Percentiles rank a stretch among this genome's conserved stretches.
Conservation (phyloP, 2,329 filamentous ascomycete genomes). For the Didymella exigua region DNA sequence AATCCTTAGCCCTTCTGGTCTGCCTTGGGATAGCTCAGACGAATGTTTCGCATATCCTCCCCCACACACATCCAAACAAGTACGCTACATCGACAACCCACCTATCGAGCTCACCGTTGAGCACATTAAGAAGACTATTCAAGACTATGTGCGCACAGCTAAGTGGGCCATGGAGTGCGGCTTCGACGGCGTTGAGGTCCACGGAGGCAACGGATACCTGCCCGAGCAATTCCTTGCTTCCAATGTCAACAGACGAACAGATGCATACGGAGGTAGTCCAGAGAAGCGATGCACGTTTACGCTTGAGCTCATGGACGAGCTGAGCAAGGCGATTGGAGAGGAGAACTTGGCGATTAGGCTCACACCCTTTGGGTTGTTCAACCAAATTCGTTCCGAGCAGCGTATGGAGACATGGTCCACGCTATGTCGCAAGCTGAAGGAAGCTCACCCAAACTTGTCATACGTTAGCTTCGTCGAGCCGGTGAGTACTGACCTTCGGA, state of each 20-base stretch:
- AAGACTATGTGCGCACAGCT: constrained; percentile 54
- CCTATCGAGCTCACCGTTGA: constrained; percentile 49
- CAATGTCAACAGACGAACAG: constrained; percentile 55
- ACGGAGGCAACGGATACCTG: constrained; percentile 58
- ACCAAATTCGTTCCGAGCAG: constrained; percentile 58
- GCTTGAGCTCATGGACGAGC: constrained; percentile 54
- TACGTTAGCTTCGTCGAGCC: constrained; percentile 65
- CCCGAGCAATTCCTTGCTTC: constrained; percentile 59
- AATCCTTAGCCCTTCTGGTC: constrained; percentile 50
- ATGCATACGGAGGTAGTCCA: constrained; percentile 57
- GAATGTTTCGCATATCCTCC: constrained; percentile 44
- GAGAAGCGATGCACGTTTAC: constrained; percentile 61
- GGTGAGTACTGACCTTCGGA: constrained; percentile 14
- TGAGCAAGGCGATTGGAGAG: constrained; percentile 33
- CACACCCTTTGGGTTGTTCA: constrained; percentile 55
- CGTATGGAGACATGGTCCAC: constrained; percentile 60
- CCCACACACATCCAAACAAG: constrained; percentile 32
- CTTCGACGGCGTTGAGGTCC: constrained; percentile 60
- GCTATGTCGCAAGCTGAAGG: constrained; percentile 58
- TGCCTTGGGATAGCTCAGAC: constrained; percentile 54
- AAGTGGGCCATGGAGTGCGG: constrained; percentile 61
- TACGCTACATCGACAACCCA: constrained; percentile 39
- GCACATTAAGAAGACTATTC: constrained; percentile 52
- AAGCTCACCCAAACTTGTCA: constrained; percentile 50
- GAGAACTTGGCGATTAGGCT: constrained; percentile 37